phyloP scores from a whole-genome alignment of 2,329 filamentous ascomycete species.

The Colletotrichum navitas region DNA sequence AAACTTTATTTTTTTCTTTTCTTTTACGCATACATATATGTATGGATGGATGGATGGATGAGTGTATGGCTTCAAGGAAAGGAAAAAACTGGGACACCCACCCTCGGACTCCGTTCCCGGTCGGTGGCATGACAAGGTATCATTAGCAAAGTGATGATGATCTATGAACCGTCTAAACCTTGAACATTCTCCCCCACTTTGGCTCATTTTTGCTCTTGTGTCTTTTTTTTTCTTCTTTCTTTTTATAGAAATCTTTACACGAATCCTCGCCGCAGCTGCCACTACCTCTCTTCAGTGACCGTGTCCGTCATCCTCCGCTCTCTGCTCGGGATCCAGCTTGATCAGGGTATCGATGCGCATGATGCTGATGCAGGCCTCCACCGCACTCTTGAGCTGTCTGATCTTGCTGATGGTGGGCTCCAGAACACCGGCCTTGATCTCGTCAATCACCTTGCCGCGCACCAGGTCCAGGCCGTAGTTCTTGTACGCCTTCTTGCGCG shows the following conservation, averaged over 20 bases:
- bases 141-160: slow-evolving; percentile 41
- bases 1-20: background rate
- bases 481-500: slow-evolving; percentile 96
- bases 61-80: slow-evolving; percentile 15
- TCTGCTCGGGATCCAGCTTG: slow-evolving; percentile 93
- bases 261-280: background rate
- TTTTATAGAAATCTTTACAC: background rate
- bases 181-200: slow-evolving; percentile 25
- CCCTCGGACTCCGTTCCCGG: slow-evolving; percentile 19
- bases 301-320: slow-evolving; percentile 84
- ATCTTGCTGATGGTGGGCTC: slow-evolving; percentile 99
- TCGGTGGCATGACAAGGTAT: slow-evolving; percentile 42
- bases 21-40: background rate
- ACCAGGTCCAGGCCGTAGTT: slow-evolving; percentile 96
- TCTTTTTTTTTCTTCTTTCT: no score
- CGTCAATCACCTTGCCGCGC: slow-evolving; percentile 91
- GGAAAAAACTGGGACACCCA: background rate
- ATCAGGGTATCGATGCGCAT: slow-evolving; percentile 99
- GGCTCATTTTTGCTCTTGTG: slow-evolving; percentile 35
- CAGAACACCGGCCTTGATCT: slow-evolving; percentile 93
- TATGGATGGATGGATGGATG: background rate
- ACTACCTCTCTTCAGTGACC: slow-evolving; percentile 71
- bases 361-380: slow-evolving; percentile 98
- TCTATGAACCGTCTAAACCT: slow-evolving; percentile 44
- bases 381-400: slow-evolving; percentile 96